Base-by-base conservation (phyloP, 2,329 filamentous ascomycete species). In the Macrophomina pseudophaseolina region DNA sequence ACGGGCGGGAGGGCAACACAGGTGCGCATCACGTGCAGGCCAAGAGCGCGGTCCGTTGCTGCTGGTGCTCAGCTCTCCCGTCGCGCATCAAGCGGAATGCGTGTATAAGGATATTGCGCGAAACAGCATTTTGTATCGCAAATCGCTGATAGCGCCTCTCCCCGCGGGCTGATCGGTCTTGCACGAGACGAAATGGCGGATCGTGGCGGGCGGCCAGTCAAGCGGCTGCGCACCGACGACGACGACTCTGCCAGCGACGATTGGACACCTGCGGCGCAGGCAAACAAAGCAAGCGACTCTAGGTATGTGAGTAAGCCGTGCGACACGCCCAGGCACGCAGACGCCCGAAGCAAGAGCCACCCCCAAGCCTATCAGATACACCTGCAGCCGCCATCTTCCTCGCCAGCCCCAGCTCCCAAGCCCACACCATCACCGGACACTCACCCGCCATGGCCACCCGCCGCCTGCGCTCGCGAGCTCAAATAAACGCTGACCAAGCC, bases 171-270 rank as follows among this genome's bases (percentile, higher is more conserved):
- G 52, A 23, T 18, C 23, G 23, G 23, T 23, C 23, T 28, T 16
- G 18, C 42, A 38, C 28, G n/a, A 46, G 52, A 38, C 42, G 23
- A 6, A 48, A 62, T 62, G 58, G 58, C 58, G 58, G 58, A 62
- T 49, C 58, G 58, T 42, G 58, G 58, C 42, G 64, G 53, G 18
- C 66, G 72, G 33, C 73, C 77, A 32, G 72, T 73, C 28, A 80
- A 80, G 74, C 78, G 79, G 68, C 73, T 76, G 71, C 76, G 77
- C 66, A 77, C 74, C 70, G 79, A 80, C 68, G 71, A 78, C 70
- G 76, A 79, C 66, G 75, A 77, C 51, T 74, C 71, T 56, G 75
- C 70, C 52, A 71, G 67, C 30, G 72, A 77, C 70, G 75, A 77
- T 72, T 77, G 75, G 75, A 71, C 48, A 46, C 48, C 46, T 73